Conservation (phyloP, 169 alveolate species). For the Plasmodium coatneyi region DNA sequence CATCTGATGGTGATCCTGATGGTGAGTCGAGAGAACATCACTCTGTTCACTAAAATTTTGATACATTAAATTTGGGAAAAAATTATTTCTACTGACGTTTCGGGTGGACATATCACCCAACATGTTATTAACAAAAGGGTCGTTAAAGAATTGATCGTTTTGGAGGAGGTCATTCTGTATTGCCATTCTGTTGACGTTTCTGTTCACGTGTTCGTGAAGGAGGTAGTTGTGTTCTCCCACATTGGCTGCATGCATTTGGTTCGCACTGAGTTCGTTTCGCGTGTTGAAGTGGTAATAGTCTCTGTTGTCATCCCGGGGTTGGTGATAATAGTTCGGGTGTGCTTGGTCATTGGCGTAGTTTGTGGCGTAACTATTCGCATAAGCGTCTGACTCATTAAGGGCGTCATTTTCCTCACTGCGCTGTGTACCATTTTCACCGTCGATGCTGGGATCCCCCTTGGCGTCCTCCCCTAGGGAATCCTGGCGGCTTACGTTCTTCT, state of each 20-base stretch:
- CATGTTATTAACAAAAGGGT: constrained; percentile 1
- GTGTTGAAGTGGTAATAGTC: not conserved
- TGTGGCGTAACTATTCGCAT: not conserved
- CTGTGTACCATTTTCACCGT: not conserved
- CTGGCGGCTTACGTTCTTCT: not conserved
- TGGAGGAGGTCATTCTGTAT: not conserved
- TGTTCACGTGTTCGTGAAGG: not conserved
- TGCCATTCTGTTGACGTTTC: not conserved
- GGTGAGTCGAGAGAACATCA: not conserved
- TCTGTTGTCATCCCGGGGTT: not conserved
- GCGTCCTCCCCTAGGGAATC: not conserved
- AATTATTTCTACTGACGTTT: constrained; percentile 1
- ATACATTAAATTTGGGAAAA: not conserved
- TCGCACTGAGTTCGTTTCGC: not conserved
- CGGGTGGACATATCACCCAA: not conserved
- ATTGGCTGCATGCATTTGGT: not conserved
- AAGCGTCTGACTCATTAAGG: not conserved
- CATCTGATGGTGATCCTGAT: not conserved
- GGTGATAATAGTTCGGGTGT: not conserved
- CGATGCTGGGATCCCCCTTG: not conserved
- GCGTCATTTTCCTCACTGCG: not conserved
- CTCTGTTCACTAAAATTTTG: not conserved
- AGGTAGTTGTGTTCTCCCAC: not conserved
- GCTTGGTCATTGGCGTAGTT: not conserved
- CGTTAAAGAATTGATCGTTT: not conserved